Evolutionary conservation across 306 rosid species (phyloP).

Genomic region (Ochetophila trinervis): DNA sequence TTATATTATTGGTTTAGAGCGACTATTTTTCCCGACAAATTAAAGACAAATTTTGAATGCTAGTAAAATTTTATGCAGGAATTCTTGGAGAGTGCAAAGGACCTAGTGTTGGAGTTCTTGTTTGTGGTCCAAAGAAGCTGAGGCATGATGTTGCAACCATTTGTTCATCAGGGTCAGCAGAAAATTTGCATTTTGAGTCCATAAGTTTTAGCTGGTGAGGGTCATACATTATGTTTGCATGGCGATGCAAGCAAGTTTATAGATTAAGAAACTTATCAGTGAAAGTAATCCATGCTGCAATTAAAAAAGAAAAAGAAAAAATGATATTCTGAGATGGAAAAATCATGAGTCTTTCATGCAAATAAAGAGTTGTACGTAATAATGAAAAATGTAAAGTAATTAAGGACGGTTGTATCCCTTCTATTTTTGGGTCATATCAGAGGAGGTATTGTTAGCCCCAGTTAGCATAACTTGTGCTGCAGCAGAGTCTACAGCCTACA

Average conservation of each 20-base stretch:
- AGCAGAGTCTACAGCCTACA: too few relatives aligned
- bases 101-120: slow-evolving; percentile 54
- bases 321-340: not conserved
- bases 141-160: slow-evolving; percentile 69
- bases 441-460: too few relatives aligned
- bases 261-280: too few relatives aligned
- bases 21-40: not conserved
- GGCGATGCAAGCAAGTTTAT: too few relatives aligned
- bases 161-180: slow-evolving; percentile 50
- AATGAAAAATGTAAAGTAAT: too few relatives aligned
- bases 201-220: slow-evolving; percentile 68
- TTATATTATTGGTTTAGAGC: not conserved
- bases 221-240: not conserved
- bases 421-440: too few relatives aligned
- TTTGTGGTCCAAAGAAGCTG: slow-evolving; percentile 61
- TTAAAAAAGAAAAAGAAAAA: not conserved
- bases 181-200: slow-evolving; percentile 67
- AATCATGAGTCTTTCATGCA: not conserved
- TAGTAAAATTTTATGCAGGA: slow-evolving; percentile 26
- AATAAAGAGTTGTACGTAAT: too few relatives aligned
- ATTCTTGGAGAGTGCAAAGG: slow-evolving; percentile 38
- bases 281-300: not conserved
- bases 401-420: too few relatives aligned
- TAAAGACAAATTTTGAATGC: not conserved
- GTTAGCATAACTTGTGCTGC: too few relatives aligned